These are phyloP conservation scores for Tolypocladium tropicale DNA, from an alignment of 2,329 filamentous ascomycete species.

Conservation along the genomic window DNA sequence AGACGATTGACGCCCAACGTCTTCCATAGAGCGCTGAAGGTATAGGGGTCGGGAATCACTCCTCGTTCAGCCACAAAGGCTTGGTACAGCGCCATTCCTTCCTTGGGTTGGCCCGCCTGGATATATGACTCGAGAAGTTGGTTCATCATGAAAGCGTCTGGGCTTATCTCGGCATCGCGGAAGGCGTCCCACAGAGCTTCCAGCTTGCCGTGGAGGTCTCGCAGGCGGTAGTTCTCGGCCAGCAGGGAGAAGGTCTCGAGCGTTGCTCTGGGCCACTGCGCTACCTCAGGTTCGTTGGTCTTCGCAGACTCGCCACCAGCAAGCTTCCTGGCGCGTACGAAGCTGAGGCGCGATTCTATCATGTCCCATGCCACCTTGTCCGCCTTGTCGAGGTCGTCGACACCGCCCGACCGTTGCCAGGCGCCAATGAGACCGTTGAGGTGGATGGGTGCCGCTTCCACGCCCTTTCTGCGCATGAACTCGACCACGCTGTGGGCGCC, in stretches of 20 bases:
- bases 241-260: constrained; percentile 71
- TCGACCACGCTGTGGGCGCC: constrained; percentile 64
- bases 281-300: neutral
- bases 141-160: constrained; percentile 70
- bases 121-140: constrained; percentile 61
- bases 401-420: constrained; percentile 56
- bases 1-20: constrained; percentile 41
- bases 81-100: constrained; percentile 46
- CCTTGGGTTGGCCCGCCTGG: constrained; percentile 42
- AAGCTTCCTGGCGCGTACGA: constrained; percentile 39
- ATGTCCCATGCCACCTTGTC: constrained; percentile 66
- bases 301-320: neutral
- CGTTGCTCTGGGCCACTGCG: constrained; percentile 46
- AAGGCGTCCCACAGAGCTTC: constrained; percentile 53
- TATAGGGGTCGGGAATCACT: constrained; percentile 54
- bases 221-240: constrained; percentile 59
- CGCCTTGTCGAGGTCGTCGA: constrained; percentile 45
- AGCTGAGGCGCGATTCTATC: constrained; percentile 57
- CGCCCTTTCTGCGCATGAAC: constrained; percentile 61
- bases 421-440: constrained; percentile 75
- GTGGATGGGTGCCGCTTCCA: constrained; percentile 62
- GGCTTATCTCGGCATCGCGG: constrained; percentile 49
- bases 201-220: constrained; percentile 47
- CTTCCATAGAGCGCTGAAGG: constrained; percentile 59
- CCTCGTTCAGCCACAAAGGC: constrained; percentile 37